Percentiles rank a stretch among this genome's conserved stretches.
Conservation (phyloP, 2,329 filamentous ascomycete species). For the Fusarium drepaniforme region DNA sequence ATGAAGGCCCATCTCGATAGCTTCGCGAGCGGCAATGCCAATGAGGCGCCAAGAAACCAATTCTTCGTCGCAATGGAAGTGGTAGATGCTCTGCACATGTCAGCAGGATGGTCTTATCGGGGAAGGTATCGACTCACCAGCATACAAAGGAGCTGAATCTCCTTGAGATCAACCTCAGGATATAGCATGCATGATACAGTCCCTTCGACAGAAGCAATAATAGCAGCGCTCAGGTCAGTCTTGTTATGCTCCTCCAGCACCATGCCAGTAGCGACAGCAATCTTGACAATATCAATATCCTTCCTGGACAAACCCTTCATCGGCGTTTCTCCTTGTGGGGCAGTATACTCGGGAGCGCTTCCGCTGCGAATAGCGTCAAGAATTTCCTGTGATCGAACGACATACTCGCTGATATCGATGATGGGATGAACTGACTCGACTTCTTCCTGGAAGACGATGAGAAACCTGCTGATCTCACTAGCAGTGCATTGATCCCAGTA, state of each 20-base stretch:
- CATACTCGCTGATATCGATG: slow-evolving; percentile 46
- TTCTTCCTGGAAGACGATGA: slow-evolving; percentile 55
- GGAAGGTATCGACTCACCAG: slow-evolving; percentile 38
- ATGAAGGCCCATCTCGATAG: slow-evolving; percentile 62
- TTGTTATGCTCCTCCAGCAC: slow-evolving; percentile 49
- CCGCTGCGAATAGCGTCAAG: slow-evolving; percentile 36
- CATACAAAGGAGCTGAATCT: slow-evolving; percentile 49
- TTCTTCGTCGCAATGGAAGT: slow-evolving; percentile 62
- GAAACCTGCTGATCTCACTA: slow-evolving; percentile 47
- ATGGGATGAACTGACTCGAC: slow-evolving; percentile 54
- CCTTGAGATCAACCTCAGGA: slow-evolving; percentile 49
- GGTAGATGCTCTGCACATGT: slow-evolving; percentile 51
- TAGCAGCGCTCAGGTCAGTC: slow-evolving; percentile 43
- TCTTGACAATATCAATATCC: slow-evolving; percentile 49
- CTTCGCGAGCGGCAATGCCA: slow-evolving; percentile 59
- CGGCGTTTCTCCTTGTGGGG: background rate
- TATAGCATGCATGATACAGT: slow-evolving; percentile 44
- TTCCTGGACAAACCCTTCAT: slow-evolving; percentile 19
- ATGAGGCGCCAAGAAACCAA: slow-evolving; percentile 62
- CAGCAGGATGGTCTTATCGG: accelerated
- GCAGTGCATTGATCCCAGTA: slow-evolving; percentile 43
- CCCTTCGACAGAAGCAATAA: slow-evolving; percentile 47
- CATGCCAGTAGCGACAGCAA: slow-evolving; percentile 50
- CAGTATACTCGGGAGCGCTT: background rate
- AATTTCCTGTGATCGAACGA: slow-evolving; percentile 42